Evolutionary conservation across 1,284 basidiomycete species (phyloP).

Genomic region (Boletus semigastroideus): DNA sequence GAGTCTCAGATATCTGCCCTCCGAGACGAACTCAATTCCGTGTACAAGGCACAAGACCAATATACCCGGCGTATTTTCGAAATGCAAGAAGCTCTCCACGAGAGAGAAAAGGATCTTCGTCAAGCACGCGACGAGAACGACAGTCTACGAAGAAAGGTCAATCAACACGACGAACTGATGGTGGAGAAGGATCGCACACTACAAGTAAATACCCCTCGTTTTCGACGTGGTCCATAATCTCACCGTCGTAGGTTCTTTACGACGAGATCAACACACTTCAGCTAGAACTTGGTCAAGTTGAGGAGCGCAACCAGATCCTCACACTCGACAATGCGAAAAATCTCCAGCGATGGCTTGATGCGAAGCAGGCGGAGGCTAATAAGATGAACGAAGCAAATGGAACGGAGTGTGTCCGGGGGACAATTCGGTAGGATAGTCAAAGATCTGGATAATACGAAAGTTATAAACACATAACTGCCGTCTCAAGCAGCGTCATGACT

Average conservation of each 20-base stretch:
- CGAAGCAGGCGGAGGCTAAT: constrained; percentile 90
- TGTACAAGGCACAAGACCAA: constrained; percentile 96
- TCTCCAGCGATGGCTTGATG: constrained; percentile 92
- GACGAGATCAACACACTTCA: constrained; percentile 92
- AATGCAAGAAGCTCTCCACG: constrained; percentile 92
- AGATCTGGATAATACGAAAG: constrained; percentile 37
- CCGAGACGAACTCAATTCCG: constrained; percentile 86
- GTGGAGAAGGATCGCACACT: constrained; percentile 86
- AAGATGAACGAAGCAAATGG: constrained; percentile 90
- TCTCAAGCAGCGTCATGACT: too few species aligned
- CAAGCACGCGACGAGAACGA: constrained; percentile 72
- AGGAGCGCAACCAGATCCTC: constrained; percentile 82
- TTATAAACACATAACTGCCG: too few species aligned
- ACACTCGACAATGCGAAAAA: constrained; percentile 93
- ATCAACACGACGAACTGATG: constrained; percentile 84
- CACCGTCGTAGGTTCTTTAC: constrained; percentile 72
- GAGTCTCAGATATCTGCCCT: constrained; percentile 91
- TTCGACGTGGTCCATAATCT: not conserved
- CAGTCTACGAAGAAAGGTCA: constrained; percentile 70
- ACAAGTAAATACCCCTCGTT: constrained; percentile 54
- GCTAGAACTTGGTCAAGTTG: constrained; percentile 87
- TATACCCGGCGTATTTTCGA: constrained; percentile 90
- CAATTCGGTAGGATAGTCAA: constrained; percentile 63
- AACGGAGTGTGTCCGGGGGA: constrained; percentile 61
- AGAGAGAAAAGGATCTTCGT: constrained; percentile 84